A percentile compares a stretch with the other conserved stretches of the same genome.
Evolutionary conservation across 495 filamentous ascomycete species (phyloP).

Genomic region (Bathelium albidoporum): DNA sequence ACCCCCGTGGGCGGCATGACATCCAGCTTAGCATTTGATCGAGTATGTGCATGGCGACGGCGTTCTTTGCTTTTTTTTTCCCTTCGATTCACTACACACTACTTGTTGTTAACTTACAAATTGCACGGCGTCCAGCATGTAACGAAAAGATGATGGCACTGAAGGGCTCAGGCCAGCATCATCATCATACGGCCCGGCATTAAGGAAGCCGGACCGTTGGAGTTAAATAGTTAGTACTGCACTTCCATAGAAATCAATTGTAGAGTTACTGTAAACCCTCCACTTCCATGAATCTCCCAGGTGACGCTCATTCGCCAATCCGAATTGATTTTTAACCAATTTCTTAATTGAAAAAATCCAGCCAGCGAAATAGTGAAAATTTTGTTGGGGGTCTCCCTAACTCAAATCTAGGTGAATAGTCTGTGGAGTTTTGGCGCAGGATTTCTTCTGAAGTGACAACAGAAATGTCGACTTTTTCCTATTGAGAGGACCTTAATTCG

Average conservation of each 20-base stretch:
- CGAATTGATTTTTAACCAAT: background rate
- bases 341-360: too few species aligned
- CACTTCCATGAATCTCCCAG: too few species aligned
- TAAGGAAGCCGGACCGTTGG: background rate
- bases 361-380: too few species aligned
- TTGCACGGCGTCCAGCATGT: background rate
- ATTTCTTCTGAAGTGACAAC: too few species aligned
- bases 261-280: too few species aligned
- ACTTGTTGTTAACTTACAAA: background rate
- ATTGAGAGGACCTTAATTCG: too few species aligned
- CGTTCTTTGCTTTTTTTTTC: conserved; percentile 2
- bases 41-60: conserved; percentile 9
- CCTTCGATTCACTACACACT: background rate
- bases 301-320: too few species aligned
- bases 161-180: conserved; percentile 5
- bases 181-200: background rate
- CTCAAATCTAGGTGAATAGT: too few species aligned
- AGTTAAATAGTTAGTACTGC: background rate
- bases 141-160: background rate
- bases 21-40: background rate
- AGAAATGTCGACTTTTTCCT: too few species aligned
- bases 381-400: too few species aligned
- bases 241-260: background rate
- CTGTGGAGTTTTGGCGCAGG: too few species aligned
- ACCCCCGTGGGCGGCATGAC: background rate